A percentile compares a stretch with the other conserved stretches of the same genome.
Conservation (phyloP, 139 green algal genomes). For the Medakamo hakoo region DNA sequence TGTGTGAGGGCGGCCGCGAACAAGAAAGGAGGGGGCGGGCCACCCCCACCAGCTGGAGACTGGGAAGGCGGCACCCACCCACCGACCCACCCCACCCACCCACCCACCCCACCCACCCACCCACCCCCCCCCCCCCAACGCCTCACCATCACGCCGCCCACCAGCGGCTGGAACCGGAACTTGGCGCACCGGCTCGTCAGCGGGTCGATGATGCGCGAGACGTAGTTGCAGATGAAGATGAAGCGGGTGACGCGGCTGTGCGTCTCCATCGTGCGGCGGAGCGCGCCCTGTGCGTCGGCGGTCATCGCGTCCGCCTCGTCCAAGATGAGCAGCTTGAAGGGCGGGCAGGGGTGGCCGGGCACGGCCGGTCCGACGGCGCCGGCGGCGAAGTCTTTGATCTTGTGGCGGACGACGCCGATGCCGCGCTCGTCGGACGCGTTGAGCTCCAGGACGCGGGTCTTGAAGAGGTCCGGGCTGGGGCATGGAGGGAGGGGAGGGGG, state of each 20-base stretch:
- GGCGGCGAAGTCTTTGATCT: slow-evolving; percentile 95
- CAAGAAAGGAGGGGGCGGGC: too few species aligned
- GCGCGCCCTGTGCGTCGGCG: slow-evolving; percentile 88
- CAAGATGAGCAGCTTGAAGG: slow-evolving; percentile 94
- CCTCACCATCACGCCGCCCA: slow-evolving; percentile 30
- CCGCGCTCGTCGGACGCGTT: slow-evolving; percentile 73
- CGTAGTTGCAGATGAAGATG: slow-evolving; percentile 97
- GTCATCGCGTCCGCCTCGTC: slow-evolving; percentile 99
- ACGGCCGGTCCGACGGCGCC: slow-evolving; percentile 46
- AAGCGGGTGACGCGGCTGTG: slow-evolving; percentile 83
- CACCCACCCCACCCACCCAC: too few species aligned
- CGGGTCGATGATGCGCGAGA: slow-evolving; percentile 95
- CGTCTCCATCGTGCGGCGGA: slow-evolving; percentile 91
- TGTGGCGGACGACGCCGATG: slow-evolving; percentile 55
- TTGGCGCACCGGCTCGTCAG: slow-evolving; percentile 77
- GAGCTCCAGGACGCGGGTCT: slow-evolving; percentile 76
- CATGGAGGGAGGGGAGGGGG: slow-evolving; percentile 4
- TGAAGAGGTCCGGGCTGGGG: slow-evolving; percentile 22
- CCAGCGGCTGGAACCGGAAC: slow-evolving; percentile 73
- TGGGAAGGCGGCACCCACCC: slow-evolving; percentile 7
- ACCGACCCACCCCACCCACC: too few species aligned
- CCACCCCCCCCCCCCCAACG: too few species aligned
- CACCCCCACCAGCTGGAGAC: slow-evolving; percentile 34
- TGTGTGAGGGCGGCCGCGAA: too few species aligned
- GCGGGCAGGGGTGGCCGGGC: slow-evolving; percentile 74